phyloP scores from a whole-genome alignment of 2,329 filamentous ascomycete species.

The Colletotrichum truncatum region DNA sequence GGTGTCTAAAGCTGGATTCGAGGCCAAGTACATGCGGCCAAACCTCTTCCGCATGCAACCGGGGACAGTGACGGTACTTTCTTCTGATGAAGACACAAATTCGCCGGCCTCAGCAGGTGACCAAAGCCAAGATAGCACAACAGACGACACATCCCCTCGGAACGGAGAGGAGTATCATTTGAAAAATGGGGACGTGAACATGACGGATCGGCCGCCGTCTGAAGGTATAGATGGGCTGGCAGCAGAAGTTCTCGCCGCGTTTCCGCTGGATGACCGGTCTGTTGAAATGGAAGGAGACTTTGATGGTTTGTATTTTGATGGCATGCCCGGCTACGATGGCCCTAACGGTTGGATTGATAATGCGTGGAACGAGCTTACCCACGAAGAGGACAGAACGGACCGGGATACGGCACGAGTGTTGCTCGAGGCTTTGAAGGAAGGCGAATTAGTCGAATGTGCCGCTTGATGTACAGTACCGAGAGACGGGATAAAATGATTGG shows the following conservation, averaged over 20 bases:
- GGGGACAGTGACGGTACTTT: conserved; percentile 15
- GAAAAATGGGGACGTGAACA: conserved; percentile 15
- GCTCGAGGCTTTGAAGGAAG: conserved; percentile 47
- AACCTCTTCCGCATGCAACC: conserved; percentile 28
- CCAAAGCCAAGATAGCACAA: conserved; percentile 16
- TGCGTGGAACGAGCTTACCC: conserved; percentile 43
- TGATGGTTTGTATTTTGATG: conserved; percentile 39
- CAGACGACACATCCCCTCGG: conserved; percentile 14
- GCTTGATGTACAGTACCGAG: not conserved
- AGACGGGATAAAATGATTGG: not conserved
- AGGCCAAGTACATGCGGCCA: conserved; percentile 11
- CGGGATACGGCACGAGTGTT: conserved; percentile 48
- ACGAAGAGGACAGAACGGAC: conserved; percentile 40
- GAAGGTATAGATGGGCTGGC: conserved; percentile 42
- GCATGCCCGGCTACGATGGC: conserved; percentile 38
- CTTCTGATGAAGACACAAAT: conserved; percentile 34
- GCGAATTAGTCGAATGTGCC: conserved; percentile 33
- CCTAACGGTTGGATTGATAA: conserved; percentile 48
- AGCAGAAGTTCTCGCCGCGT: conserved; percentile 42
- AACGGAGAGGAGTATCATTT: conserved; percentile 2
- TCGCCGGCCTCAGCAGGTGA: conserved; percentile 23
- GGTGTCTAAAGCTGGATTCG: conserved; percentile 14
- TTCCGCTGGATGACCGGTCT: conserved; percentile 38
- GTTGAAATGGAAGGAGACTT: conserved; percentile 34
- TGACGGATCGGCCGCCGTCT: conserved; percentile 34